Evolutionary conservation across 176 grass and related monocot species (phyloP), one percentile per base, ranked within the genome.

Genomic region (Echinochloa phyllopogon): DNA sequence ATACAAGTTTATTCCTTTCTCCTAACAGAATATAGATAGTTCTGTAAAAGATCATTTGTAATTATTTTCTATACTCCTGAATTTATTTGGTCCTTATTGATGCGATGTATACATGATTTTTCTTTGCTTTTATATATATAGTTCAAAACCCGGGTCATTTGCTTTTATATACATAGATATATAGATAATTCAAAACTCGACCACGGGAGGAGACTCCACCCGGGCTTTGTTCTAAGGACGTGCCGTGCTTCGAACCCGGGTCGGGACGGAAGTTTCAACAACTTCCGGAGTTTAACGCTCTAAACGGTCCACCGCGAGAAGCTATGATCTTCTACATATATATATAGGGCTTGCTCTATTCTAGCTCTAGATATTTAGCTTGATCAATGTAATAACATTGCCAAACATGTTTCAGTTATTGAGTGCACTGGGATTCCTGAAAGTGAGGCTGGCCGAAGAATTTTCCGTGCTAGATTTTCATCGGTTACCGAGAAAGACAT

Each of bases 401-500:
- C 16, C 74, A 82, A 76, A 56, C 16, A 57, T 74, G 29, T 67
- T 11, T 38, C 91, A 98, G 96, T 98, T 84, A 98, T 98, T 65
- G 89, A 92, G 48, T 95, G 93, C 79, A 90, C 87, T 59, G 91
- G 93, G 40, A 94, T 98, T 57, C 89, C 90, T 87, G 93, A 95
- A 90, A 94, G 72, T 77, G 93, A 93, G 40, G 75, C 84, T 74
- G 89, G 96, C 71, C 93, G 84, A 79, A 93, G 85, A 91, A 95
- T 98, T 69, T 93, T 93, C 5, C 91, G 96, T 72, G 96, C 96
- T 68, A 88, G 25, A 79, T 98, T 98, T 92, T 98, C 96, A 60
- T 98, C 96, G 70, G 93, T 98, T 71, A 93, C 93, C 2, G 93
- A 95, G 69, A 98, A 90, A 69, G 96, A 98, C 74, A 95, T 98